These are phyloP conservation scores for Hygrophorus russula DNA, from an alignment of 768 basidiomycete species.

Conservation along the genomic window DNA sequence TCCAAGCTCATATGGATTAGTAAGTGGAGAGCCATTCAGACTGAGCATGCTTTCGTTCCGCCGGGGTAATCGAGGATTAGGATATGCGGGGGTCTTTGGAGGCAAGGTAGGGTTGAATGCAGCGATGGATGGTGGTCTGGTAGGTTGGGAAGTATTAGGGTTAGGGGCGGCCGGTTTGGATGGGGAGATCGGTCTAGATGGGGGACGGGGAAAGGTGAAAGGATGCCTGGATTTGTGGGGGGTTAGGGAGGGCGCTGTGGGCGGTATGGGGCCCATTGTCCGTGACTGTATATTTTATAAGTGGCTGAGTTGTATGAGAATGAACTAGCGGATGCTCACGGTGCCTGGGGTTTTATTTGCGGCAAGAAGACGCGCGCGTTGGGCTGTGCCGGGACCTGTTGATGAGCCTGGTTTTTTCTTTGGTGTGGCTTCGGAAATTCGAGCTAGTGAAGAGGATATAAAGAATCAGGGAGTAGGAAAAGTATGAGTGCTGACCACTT, in stretches of 20 bases:
- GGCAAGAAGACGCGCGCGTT: slow-evolving; percentile 30
- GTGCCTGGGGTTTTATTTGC: slow-evolving; percentile 31
- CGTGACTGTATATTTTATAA: slow-evolving; percentile 17
- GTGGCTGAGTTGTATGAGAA: background rate
- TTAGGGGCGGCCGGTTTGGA: slow-evolving; percentile 28
- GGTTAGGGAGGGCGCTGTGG: slow-evolving; percentile 25
- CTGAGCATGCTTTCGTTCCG: slow-evolving; percentile 73
- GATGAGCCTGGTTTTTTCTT: slow-evolving; percentile 42
- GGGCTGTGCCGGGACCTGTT: slow-evolving; percentile 41
- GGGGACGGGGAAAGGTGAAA: slow-evolving; percentile 18
- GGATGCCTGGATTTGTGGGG: slow-evolving; percentile 36
- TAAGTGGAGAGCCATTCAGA: slow-evolving; percentile 72
- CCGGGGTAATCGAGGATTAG: slow-evolving; percentile 50
- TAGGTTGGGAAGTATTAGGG: slow-evolving; percentile 17
- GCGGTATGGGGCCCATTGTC: slow-evolving; percentile 21
- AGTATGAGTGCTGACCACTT: slow-evolving; percentile 34
- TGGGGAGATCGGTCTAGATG: slow-evolving; percentile 24
- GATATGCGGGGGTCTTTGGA: slow-evolving; percentile 43
- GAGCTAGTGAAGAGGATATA: slow-evolving; percentile 22
- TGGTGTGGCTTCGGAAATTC: slow-evolving; percentile 35
- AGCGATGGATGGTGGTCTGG: slow-evolving; percentile 45
- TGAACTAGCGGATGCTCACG: slow-evolving; percentile 15
- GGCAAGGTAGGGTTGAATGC: slow-evolving; percentile 66
- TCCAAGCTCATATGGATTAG: slow-evolving; percentile 66
- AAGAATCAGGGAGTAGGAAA: slow-evolving; percentile 3